Evolutionary conservation across 2,329 filamentous ascomycete species (phyloP), one percentile per base, ranked within the genome.

Genomic region (Aotearoamyces nothofagi): DNA sequence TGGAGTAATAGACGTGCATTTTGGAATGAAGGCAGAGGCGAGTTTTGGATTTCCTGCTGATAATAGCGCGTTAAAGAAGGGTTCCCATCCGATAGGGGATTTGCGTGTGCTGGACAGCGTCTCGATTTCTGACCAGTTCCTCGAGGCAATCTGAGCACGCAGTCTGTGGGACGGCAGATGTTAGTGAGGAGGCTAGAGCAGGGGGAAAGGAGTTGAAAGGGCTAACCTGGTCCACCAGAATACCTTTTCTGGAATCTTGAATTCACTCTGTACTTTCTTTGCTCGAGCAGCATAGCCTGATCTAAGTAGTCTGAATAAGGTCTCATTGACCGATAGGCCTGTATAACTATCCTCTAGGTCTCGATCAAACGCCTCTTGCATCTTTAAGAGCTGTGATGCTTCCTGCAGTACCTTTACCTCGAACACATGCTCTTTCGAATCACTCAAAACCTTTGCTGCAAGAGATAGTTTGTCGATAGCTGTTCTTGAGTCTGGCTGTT

Each of bases 81-180:
- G 83, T 74, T 92, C 83, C 90, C 90, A 98, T 8, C 87, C 87
- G 49, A 98, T 96, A 1, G 87, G 82, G 33, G 79, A 90, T 53
- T 86, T 92, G 47, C 80, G 68, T 22, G 53, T 70, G 47, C 76
- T 79, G 19, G 71, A 69, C 41, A 83, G 69, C 42, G 94, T 86
- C 51, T 96, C 86, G 33, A 98, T 67, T 50, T 94, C 87, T 29
- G 70, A 74, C 84, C 86, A 98, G 47, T 93, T 81, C 31, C 90
- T 69, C 50, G 84, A 83, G 10, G 81, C 79, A 3, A 98, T 83
- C 28, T 96, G 66, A 1, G 86, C 90, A 42, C 87, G 73, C 15
- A 98, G 63, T 37, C 83, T 77, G 33, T 31, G 19, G 7, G 7
- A 20, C n/a, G n/a, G n/a, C n/a, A n/a, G n/a, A n/a, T 15, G 11